These are phyloP conservation scores for Acer yangbiense DNA, from an alignment of 345 rosid species.

Conservation along the genomic window DNA sequence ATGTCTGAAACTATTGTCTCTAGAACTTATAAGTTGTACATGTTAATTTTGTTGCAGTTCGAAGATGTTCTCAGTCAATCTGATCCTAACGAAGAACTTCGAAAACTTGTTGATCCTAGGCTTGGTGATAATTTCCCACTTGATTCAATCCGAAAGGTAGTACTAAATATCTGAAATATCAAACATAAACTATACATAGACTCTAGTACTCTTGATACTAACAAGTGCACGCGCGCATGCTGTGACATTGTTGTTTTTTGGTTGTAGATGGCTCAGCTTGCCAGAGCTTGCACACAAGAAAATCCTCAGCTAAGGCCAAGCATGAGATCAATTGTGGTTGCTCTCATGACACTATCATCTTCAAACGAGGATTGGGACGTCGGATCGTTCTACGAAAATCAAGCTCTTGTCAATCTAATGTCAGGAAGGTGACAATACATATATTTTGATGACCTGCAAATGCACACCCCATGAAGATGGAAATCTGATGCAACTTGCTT, in stretches of 20 bases:
- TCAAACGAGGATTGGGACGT: slow-evolving; percentile 81
- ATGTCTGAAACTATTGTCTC: background rate
- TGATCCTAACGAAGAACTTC: slow-evolving; percentile 59
- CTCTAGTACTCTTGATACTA: background rate
- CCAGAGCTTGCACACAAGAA: slow-evolving; percentile 84
- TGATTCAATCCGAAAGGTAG: slow-evolving; percentile 75
- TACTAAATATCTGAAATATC: background rate
- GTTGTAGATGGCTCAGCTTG: slow-evolving; percentile 83
- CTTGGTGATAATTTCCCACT: slow-evolving; percentile 73
- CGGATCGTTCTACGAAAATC: slow-evolving; percentile 62
- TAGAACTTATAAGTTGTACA: background rate
- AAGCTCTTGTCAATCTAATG: slow-evolving; percentile 68
- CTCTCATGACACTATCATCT: slow-evolving; percentile 84
- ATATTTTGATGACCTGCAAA: background rate
- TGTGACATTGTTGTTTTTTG: background rate
- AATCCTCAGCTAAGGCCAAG: slow-evolving; percentile 78
- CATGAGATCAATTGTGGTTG: slow-evolving; percentile 88
- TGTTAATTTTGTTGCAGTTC: slow-evolving; percentile 44
- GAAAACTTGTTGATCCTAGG: slow-evolving; percentile 66
- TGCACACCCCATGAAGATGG: background rate
- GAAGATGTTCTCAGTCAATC: slow-evolving; percentile 62
- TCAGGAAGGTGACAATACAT: slow-evolving; percentile 57
- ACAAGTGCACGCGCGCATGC: background rate
- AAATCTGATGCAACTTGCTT: background rate
- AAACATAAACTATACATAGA: background rate